These are phyloP conservation scores for Alnus rubra DNA, from an alignment of 306 rosid genomes.

Conservation along the genomic window DNA sequence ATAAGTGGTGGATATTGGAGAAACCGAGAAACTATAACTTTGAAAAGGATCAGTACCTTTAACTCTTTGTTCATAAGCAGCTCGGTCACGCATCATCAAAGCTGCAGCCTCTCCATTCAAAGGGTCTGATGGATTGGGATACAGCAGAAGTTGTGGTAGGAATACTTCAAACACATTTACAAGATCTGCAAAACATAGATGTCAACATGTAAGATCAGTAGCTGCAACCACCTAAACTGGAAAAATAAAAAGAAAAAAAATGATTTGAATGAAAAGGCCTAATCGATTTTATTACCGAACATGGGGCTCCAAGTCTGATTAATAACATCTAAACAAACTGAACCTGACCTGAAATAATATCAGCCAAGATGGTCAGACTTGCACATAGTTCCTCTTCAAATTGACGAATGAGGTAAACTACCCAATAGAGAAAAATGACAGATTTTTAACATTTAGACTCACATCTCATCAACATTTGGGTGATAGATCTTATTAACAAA, in stretches of 20 bases:
- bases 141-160: conserved; percentile 59
- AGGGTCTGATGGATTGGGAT: conserved; percentile 64
- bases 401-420: conserved; percentile 2
- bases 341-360: conserved; percentile 53
- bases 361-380: conserved; percentile 20
- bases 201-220: conserved; percentile 22
- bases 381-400: conserved; percentile 12
- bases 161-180: conserved; percentile 63
- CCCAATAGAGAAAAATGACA: conserved; percentile 1
- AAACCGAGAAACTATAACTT: conserved; percentile 16
- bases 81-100: conserved; percentile 51
- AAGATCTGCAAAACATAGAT: conserved; percentile 46
- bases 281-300: conserved; percentile 44
- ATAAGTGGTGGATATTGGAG: neutral
- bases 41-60: conserved; percentile 41
- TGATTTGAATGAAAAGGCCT: conserved; percentile 2
- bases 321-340: conserved; percentile 66
- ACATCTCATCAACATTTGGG: conserved; percentile 63
- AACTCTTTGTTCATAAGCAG: conserved; percentile 52
- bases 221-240: conserved; percentile 5
- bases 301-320: conserved; percentile 70
- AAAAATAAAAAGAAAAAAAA: conserved; percentile 4
- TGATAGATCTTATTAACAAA: conserved; percentile 61
- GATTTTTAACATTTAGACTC: conserved; percentile 26
- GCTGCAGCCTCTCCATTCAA: conserved; percentile 67